Conservation (phyloP, 2,329 filamentous ascomycete species). For the Colletotrichum sp. region DNA sequence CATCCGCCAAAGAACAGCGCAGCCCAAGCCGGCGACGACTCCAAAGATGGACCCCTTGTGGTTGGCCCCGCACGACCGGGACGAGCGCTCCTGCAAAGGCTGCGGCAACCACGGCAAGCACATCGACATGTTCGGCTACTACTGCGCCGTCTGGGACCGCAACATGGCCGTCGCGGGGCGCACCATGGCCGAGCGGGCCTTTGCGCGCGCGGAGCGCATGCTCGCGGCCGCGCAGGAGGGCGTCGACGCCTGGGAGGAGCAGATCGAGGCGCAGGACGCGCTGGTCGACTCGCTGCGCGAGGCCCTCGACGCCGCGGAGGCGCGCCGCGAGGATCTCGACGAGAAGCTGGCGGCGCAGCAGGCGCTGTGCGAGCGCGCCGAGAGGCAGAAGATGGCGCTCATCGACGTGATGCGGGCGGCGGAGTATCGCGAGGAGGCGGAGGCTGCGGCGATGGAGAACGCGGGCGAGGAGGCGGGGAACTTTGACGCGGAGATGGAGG, state of each 20-base stretch:
- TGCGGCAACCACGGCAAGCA: background rate
- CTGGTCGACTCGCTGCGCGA: background rate
- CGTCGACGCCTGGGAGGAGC: background rate
- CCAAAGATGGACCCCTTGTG: background rate
- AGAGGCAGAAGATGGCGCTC: background rate
- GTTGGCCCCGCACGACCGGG: background rate
- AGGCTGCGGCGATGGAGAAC: background rate
- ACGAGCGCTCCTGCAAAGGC: background rate
- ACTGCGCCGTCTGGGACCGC: background rate
- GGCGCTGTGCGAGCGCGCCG: background rate
- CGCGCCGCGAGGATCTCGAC: background rate
- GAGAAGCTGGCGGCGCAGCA: background rate
- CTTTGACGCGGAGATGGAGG: background rate
- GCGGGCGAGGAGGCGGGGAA: background rate
- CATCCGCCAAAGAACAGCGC: background rate
- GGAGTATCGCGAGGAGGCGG: background rate
- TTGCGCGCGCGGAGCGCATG: background rate
- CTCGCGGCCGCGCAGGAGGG: background rate
- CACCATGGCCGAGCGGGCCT: background rate
- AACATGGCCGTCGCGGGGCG: background rate
- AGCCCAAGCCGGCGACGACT: background rate
- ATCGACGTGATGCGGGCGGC: background rate
- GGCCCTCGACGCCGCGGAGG: background rate
- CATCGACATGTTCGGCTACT: background rate
- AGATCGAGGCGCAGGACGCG: background rate